These are phyloP conservation scores for Paxillus involutus DNA, from an alignment of 768 basidiomycete genomes.

Conservation along the genomic window DNA sequence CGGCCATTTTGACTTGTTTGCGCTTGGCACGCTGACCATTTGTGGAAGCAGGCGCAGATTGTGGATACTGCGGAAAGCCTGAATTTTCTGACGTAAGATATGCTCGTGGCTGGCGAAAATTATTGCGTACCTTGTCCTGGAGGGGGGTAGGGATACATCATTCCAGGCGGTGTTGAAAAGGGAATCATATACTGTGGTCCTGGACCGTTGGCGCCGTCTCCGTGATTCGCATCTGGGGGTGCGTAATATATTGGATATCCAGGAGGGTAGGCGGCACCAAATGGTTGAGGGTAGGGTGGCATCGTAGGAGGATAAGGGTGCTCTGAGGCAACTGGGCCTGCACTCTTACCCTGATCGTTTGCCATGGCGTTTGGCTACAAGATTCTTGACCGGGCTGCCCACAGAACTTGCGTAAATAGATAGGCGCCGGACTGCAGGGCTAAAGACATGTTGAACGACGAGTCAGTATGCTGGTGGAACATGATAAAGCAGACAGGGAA, in stretches of 20 bases:
- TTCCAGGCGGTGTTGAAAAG: conserved; percentile 38
- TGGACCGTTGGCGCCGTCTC: conserved; percentile 34
- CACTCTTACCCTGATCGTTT: conserved; percentile 34
- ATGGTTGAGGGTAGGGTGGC: conserved; percentile 26
- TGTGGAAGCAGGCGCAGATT: conserved; percentile 20
- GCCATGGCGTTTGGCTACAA: conserved; percentile 27
- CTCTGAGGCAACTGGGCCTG: conserved; percentile 38
- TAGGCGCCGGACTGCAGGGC: conserved; percentile 24
- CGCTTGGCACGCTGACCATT: conserved; percentile 40
- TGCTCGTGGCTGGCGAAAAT: neutral
- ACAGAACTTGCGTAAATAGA: conserved; percentile 30
- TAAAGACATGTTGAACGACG: conserved; percentile 18
- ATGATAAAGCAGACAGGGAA: conserved; percentile 5
- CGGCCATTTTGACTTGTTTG: conserved; percentile 61
- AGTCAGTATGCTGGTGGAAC: conserved; percentile 7
- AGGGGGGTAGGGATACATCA: conserved; percentile 44
- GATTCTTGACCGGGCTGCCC: conserved; percentile 21
- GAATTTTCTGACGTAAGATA: conserved; percentile 17
- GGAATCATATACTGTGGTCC: conserved; percentile 38
- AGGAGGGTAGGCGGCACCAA: conserved; percentile 30
- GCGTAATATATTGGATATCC: conserved; percentile 35
- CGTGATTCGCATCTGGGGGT: conserved; percentile 25
- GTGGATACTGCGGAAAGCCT: conserved; percentile 33
- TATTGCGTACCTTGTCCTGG: conserved; percentile 34
- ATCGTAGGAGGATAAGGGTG: conserved; percentile 26